Conservation (phyloP, 1,284 basidiomycete genomes). For the Kwoniella shivajii region DNA sequence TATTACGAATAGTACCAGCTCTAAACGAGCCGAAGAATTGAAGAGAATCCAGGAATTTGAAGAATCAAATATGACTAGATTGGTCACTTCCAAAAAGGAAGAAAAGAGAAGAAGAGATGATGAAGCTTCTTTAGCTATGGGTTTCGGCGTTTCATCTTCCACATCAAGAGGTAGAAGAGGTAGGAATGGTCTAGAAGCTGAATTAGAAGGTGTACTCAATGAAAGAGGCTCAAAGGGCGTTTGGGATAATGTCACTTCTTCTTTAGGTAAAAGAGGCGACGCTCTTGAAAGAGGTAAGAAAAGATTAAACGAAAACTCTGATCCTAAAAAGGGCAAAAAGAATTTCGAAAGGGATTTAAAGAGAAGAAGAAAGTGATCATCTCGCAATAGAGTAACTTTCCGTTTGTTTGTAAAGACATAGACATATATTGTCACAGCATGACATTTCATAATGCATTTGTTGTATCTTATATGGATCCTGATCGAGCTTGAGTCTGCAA, state of each 20-base stretch:
- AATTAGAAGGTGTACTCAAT: conserved; percentile 77
- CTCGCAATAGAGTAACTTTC: no score
- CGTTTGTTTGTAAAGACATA: no score
- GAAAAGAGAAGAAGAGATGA: conserved; percentile 74
- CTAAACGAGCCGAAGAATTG: conserved; percentile 63
- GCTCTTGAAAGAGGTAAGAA: conserved; percentile 37
- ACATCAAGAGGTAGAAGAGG: conserved; percentile 62
- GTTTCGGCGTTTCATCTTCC: conserved; percentile 55
- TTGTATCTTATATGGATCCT: no score
- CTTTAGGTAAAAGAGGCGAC: conserved; percentile 55
- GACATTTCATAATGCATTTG: no score
- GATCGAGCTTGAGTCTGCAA: no score
- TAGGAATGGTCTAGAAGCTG: conserved; percentile 75
- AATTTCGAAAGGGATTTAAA: conserved; percentile 9
- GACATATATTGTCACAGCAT: no score
- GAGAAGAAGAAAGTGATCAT: conserved; percentile 1
- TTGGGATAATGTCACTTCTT: conserved; percentile 60
- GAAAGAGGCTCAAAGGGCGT: conserved; percentile 57
- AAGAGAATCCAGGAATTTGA: conserved; percentile 87
- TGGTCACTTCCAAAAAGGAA: conserved; percentile 91
- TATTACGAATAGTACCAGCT: conserved; percentile 33
- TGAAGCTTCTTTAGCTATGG: conserved; percentile 90
- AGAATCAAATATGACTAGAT: conserved; percentile 91
- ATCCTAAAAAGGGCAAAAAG: background rate
- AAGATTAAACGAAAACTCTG: conserved; percentile 47